Base-by-base conservation (phyloP, 73 alveolate species). In the Tetrahymena elliotti region DNA sequence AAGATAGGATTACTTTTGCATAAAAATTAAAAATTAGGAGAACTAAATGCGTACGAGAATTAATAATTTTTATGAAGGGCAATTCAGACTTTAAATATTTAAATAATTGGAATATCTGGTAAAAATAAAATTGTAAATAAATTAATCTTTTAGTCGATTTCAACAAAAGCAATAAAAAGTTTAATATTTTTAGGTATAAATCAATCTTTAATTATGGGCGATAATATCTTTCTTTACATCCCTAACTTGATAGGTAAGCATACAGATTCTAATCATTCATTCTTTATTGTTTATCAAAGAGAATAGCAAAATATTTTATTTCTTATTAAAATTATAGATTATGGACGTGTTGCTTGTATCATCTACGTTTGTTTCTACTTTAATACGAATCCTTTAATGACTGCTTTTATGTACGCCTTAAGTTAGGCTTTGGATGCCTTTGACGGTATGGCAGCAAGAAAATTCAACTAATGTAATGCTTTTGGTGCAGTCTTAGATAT, bases 371-470 rank as follows among this genome's bases (percentile, higher is more conserved):
- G 88, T 68, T 68, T 68, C 88, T 68, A 68, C 88, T 68, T 1
- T 31, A 68, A 68, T 10, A 68, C 39, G 16, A 8, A 34, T 35
- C 96, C 96, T 4, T 52, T 94, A 16, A 53, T 92, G 35, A 84
- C 96, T 33, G 96, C 96, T 33, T 31, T 94, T 52, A 92, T 93
- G 52, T 94, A 94, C 33, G 93, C 96, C 0, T 54, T 94, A 93
- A 94, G 96, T 52, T 39, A 94, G 47, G 47, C 93, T 24, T 94
- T 94, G 33, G 96, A 94, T 88, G 84, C 93, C 7, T 94, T 94
- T 41, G 96, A 94, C 92, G 96, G 96, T 47, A 84, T 83, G 96
- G 96, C 96, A 31, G 96, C 96, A 5, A 84, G 96, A 84, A 94
- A 52, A 94, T 94, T 94, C 38, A 94, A 94, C 8, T 33, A 94